phyloP scores from a whole-genome alignment of 352 stramenopile species.

The Phytophthora megakarya region DNA sequence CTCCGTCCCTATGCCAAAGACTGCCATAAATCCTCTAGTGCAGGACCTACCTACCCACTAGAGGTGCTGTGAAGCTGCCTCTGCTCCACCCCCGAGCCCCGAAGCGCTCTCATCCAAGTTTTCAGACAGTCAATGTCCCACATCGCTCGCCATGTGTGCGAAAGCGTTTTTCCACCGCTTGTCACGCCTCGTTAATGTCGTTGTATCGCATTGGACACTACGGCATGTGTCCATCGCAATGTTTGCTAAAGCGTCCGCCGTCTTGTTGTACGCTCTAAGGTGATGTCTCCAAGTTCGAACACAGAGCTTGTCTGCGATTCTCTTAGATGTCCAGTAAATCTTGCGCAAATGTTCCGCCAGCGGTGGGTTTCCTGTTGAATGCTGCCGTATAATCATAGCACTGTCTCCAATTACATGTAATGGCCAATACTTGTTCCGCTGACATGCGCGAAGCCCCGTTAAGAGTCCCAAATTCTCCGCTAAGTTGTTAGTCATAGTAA shows the following conservation, averaged over 20 bases:
- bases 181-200: neutral
- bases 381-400: neutral
- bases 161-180: neutral
- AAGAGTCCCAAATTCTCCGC: neutral
- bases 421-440: neutral
- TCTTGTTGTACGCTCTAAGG: neutral
- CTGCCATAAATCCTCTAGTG: neutral
- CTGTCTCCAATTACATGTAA: neutral
- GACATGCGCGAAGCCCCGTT: neutral
- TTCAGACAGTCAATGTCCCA: too few species aligned
- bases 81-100: too few species aligned
- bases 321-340: neutral
- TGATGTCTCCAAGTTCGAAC: neutral
- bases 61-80: neutral
- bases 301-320: neutral
- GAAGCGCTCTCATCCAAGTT: too few species aligned
- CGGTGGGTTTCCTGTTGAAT: neutral
- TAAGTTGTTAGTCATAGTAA: neutral
- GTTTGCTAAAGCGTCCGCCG: neutral
- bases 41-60: too few species aligned
- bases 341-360: neutral
- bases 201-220: neutral
- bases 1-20: neutral
- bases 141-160: too few species aligned
- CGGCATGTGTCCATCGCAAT: neutral